phyloP scores from a whole-genome alignment of 176 grass and related monocot species.

The Oryza meyeriana region DNA sequence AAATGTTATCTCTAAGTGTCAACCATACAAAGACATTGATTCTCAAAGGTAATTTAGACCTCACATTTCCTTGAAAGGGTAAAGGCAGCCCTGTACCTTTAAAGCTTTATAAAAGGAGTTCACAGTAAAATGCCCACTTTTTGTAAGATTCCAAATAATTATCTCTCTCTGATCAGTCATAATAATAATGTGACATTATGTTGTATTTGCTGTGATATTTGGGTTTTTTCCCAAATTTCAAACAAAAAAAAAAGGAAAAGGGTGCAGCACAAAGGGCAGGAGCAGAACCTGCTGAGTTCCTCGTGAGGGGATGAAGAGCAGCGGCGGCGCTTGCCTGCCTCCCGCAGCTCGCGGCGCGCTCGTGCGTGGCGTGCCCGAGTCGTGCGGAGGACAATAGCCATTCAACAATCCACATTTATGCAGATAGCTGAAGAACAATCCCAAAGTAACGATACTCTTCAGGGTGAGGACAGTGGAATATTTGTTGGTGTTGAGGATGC shows the following conservation, averaged over 20 bases:
- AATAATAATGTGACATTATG: background rate
- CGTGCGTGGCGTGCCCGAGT: too few relatives aligned
- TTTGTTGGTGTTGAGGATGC: constrained; percentile 72
- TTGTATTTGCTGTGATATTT: background rate
- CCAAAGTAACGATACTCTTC: constrained; percentile 40
- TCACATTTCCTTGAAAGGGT: background rate
- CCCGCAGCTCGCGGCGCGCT: too few relatives aligned
- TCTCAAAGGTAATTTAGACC: background rate
- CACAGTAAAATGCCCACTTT: background rate
- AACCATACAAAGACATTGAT: too few relatives aligned
- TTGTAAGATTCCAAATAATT: background rate
- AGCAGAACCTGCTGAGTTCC: too few relatives aligned
- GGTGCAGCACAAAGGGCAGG: too few relatives aligned
- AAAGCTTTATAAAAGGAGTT: background rate
- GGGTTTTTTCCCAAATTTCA: too few relatives aligned
- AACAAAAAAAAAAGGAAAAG: too few relatives aligned
- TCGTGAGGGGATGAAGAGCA: too few relatives aligned
- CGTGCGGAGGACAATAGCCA: too few relatives aligned
- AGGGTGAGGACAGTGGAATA: constrained; percentile 67
- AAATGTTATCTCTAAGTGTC: background rate
- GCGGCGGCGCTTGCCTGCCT: too few relatives aligned
- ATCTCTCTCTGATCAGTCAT: background rate
- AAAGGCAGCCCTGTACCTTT: background rate
- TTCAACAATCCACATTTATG: too few relatives aligned
- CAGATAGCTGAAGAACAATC: constrained; percentile 80